Evolutionary conservation across 75 land plant genomes (phyloP).

Genomic region (Sequoiadendron giganteum): DNA sequence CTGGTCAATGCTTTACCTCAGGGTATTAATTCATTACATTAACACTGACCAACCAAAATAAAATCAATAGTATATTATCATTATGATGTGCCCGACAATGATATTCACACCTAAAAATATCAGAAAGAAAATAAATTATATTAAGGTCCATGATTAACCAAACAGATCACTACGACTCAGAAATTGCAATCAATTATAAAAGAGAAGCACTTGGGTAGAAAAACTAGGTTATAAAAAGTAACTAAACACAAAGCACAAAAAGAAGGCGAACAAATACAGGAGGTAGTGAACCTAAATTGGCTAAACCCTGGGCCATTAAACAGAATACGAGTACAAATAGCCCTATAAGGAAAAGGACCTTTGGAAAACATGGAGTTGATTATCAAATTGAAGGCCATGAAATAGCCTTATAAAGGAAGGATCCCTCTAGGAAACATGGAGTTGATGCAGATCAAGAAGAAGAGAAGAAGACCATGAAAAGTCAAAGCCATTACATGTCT

Average conservation of each 20-base stretch:
- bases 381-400: background rate
- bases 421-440: background rate
- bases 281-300: background rate
- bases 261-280: background rate
- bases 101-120: background rate
- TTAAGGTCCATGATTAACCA: background rate
- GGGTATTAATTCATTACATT: background rate
- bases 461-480: background rate
- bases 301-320: too few relatives aligned
- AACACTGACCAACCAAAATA: background rate
- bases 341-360: background rate
- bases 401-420: background rate
- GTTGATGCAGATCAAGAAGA: background rate
- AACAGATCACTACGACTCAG: background rate
- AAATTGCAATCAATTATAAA: background rate
- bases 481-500: background rate
- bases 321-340: too few relatives aligned
- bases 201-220: background rate
- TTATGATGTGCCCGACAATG: background rate
- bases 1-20: background rate
- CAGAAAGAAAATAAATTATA: background rate
- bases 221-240: too few relatives aligned
- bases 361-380: background rate
- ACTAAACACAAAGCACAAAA: background rate
- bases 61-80: background rate